Evolutionary conservation across 768 basidiomycete species (phyloP), one percentile per base, ranked within the genome.

Genomic region (Boletus bicolor): DNA sequence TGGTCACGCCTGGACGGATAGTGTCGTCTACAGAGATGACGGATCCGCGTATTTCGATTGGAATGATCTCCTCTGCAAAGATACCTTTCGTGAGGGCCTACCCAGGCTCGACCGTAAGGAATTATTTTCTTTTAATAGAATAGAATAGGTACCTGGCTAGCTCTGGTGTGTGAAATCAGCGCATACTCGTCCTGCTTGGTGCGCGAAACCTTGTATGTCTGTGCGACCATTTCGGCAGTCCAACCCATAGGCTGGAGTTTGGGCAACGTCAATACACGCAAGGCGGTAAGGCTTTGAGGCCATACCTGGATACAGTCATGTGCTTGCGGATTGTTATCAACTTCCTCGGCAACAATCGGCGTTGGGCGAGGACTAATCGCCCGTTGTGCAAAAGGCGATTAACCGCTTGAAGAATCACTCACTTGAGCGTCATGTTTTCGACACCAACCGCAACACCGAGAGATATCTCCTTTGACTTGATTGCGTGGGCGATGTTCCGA

Each of bases 151-250:
- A 86, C 88, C 73, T 82, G 77, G 44, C 74, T 79, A 21, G 93
- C 93, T 65, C 93, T 85, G 37, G 80, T 84, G 70, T 95, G 94
- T 8, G 92, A 95, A 50, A 90, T 83, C 50, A 91, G 79, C 0
- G 95, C 95, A 67, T 91, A 95, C 53, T 91, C 80, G 69, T 98
- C 96, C 72, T 98, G 95, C 62, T 80, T 86, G 66, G 84, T 75
- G 36, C 95, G 86, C 5, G 91, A 77, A 55, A 94, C 72, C n/a
- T 84, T 79, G 74, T 85, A 94, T 8, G 81, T 75, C 64, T 86
- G 71, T n/a, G 92, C 90, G 21, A 93, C 90, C 84, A 90, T 86
- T 71, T 94, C 92, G 5, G 90, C 90, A 1, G 92, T 94, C 92
- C 92, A 99, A 48, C 93, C 93, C 93, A 94, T 94, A 11, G 91